Conservation (phyloP, 108 stramenopile genomes). For the Cyclotella sp. region DNA sequence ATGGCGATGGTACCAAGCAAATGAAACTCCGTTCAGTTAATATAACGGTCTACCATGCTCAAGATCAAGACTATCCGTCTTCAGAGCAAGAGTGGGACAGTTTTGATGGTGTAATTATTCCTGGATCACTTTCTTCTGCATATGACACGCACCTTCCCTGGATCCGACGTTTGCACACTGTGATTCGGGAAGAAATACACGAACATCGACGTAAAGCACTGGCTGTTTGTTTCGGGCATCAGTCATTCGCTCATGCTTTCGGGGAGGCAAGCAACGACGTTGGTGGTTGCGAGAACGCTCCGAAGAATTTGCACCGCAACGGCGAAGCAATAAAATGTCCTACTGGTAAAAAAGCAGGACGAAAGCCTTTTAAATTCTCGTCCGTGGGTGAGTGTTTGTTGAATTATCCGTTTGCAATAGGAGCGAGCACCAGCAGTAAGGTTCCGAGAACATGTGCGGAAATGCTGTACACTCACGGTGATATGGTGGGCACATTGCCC, state of each 20-base stretch:
- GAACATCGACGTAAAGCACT: conserved; percentile 56
- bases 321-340: conserved; percentile 43
- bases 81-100: conserved; percentile 51
- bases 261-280: not conserved
- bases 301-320: not conserved
- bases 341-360: conserved; percentile 59
- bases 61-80: conserved; percentile 60
- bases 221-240: conserved; percentile 89
- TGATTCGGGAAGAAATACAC: conserved; percentile 70
- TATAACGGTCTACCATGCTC: conserved; percentile 61
- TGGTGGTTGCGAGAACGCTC: conserved; percentile 4
- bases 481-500: conserved; percentile 77
- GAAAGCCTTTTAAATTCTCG: conserved; percentile 41
- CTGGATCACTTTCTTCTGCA: conserved; percentile 79
- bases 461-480: conserved; percentile 81
- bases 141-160: conserved; percentile 64
- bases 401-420: not conserved
- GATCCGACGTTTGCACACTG: conserved; percentile 59
- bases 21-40: conserved; percentile 24
- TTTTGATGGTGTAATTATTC: conserved; percentile 73
- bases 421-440: not conserved
- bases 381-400: conserved; percentile 17
- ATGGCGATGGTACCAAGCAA: not conserved
- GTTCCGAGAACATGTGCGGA: conserved; percentile 22
- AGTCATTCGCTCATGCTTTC: conserved; percentile 80